Evolutionary conservation across 2,329 filamentous ascomycete genomes (phyloP), one percentile per base, ranked within the genome.

Genomic region (Stachybotrys chartarum): DNA sequence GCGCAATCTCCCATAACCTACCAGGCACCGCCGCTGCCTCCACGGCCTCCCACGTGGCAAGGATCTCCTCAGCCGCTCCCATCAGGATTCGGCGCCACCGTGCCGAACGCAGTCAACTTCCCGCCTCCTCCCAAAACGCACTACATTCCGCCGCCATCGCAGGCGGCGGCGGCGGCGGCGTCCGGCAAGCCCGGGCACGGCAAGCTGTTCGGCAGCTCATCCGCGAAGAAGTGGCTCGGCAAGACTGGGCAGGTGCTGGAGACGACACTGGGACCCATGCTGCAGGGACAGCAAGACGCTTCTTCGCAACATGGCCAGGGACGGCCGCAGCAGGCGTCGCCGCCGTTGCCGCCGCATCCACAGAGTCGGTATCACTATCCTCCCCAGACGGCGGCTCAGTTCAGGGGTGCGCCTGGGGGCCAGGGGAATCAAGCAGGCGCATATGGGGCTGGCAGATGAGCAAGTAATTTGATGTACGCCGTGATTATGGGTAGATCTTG

Each of bases 211-310:
- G 66, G 68, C 30, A 64, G 65, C 56, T 64, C 63, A 39, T 68
- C 68, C 17, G 70, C 68, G 1, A 64, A 67, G 55, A 70, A 67
- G 54, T 71, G 69, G 65, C 52, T 72, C 12, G 67, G 65, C 52
- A 72, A 68, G 61, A 72, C 70, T 30, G 66, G 66, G 30, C 64
- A 69, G 50, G 66, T 64, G 12, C 57, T 73, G 24, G 70, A 72
- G 58, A 69, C 61, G 50, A 69, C 62, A 39, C 57, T 70, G 49
- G 69, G 65, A 24, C 61, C 66, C 3, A 66, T 69, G 46, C 53
- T 68, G 50, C 67, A 69, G 47, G 58, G 59, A 3, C 58, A 56
- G 18, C 53, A 51, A 16, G 58, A 57, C 1, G 46, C 57, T n/a
- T 49, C 56, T 14, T 31, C 56, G 11, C 51, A 51, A 18, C 59